These are phyloP conservation scores for Aspergillus cavernicola DNA, from an alignment of 495 filamentous ascomycete genomes.

Conservation along the genomic window DNA sequence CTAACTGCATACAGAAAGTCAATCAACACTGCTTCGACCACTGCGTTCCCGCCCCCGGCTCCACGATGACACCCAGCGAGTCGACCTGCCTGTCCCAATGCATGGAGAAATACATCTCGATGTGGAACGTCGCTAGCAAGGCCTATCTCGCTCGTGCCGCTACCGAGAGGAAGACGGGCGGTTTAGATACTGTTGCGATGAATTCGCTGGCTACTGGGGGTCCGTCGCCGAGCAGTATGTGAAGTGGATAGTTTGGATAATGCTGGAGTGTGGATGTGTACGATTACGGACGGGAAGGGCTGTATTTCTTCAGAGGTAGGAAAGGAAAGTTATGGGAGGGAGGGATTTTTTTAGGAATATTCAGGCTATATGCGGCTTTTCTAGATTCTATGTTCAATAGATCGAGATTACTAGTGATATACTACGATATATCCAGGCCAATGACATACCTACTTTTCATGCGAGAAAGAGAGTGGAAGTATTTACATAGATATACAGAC, in stretches of 20 bases:
- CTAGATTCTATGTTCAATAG: neutral
- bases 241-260: neutral
- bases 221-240: conserved; percentile 14
- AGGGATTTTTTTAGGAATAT: neutral
- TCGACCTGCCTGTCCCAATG: conserved; percentile 78
- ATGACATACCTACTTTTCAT: conserved; percentile 15
- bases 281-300: conserved; percentile 1
- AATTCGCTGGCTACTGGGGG: conserved; percentile 25
- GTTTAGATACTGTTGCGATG: conserved; percentile 25
- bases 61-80: conserved; percentile 67
- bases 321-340: neutral
- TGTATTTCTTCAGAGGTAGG: neutral
- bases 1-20: conserved; percentile 64
- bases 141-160: conserved; percentile 73
- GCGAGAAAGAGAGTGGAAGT: conserved; percentile 15
- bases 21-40: conserved; percentile 96
- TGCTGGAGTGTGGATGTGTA: conserved; percentile 4
- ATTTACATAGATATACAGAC: conserved; percentile 25
- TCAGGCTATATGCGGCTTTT: neutral
- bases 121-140: conserved; percentile 82
- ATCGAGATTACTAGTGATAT: no score
- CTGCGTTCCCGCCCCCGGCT: conserved; percentile 82
- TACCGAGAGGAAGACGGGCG: conserved; percentile 48
- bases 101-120: conserved; percentile 96
- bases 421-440: neutral